phyloP scores from a whole-genome alignment of 805 yeast species.

The Barnettozyma botsteinii region DNA sequence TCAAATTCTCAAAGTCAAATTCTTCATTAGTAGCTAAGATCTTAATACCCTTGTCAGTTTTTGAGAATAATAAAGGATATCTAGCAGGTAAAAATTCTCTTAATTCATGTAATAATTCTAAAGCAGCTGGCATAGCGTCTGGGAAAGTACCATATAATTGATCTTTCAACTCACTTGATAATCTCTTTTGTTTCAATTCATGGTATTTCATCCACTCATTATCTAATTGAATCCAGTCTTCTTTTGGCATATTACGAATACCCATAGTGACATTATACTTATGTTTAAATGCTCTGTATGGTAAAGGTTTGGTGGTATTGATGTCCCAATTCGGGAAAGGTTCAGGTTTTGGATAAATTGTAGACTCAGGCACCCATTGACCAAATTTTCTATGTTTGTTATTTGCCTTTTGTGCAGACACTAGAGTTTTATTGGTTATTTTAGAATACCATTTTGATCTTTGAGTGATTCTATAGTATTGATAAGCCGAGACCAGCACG shows the following conservation, averaged over 20 bases:
- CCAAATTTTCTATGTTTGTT: constrained; percentile 46
- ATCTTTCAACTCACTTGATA: constrained; percentile 39
- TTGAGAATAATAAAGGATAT: constrained; percentile 47
- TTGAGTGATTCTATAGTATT: too few relatives aligned
- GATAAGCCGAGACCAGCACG: neutral
- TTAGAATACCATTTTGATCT: constrained; percentile 4
- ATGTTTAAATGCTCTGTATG: constrained; percentile 49
- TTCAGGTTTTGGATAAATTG: constrained; percentile 43
- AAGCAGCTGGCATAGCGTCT: constrained; percentile 47
- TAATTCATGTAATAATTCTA: constrained; percentile 50
- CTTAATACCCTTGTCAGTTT: constrained; percentile 17
- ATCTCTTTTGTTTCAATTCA: constrained; percentile 43
- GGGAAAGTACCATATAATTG: constrained; percentile 41
- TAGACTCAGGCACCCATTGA: constrained; percentile 49
- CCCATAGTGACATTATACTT: constrained; percentile 67
- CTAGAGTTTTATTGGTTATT: constrained; percentile 19
- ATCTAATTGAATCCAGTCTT: constrained; percentile 63
- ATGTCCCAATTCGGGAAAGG: constrained; percentile 31
- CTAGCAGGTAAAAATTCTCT: constrained; percentile 47
- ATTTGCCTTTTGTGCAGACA: constrained; percentile 31
- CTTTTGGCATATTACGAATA: constrained; percentile 54
- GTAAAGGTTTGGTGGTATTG: constrained; percentile 16
- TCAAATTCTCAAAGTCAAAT: constrained; percentile 29
- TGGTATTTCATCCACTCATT: constrained; percentile 59
- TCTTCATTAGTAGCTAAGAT: constrained; percentile 50